Conservation (phyloP, 352 stramenopile species). For the Nothophytophthora sp. region DNA sequence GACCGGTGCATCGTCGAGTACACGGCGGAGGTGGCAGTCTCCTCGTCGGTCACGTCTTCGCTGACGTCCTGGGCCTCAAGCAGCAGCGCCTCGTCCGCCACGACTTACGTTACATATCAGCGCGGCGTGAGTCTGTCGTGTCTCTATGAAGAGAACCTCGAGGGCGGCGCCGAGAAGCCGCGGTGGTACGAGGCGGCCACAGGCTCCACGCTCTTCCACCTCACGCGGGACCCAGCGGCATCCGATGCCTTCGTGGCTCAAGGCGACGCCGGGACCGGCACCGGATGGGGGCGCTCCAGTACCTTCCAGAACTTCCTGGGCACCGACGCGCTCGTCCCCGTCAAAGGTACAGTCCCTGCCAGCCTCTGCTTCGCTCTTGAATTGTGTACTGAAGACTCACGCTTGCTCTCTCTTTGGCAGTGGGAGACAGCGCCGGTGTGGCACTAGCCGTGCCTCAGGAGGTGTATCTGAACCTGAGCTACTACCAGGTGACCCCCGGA, state of each 20-base stretch:
- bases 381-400: constrained; percentile 1
- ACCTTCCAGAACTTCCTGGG: constrained; percentile 48
- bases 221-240: constrained; percentile 76
- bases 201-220: constrained; percentile 87
- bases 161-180: constrained; percentile 68
- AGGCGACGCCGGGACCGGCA: constrained; percentile 20
- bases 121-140: constrained; percentile 90
- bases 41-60: constrained; percentile 39
- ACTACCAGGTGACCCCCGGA: constrained; percentile 73
- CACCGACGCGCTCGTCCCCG: constrained; percentile 74
- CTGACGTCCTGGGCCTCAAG: constrained; percentile 21
- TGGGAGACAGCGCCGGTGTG: constrained; percentile 44
- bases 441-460: constrained; percentile 60
- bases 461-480: constrained; percentile 77
- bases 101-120: constrained; percentile 26
- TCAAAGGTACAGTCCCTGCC: constrained; percentile 48
- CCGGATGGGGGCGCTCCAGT: constrained; percentile 62
- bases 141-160: constrained; percentile 88
- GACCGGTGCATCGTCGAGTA: constrained; percentile 81
- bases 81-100: constrained; percentile 14
- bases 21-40: constrained; percentile 30
- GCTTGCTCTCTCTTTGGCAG: constrained; percentile 18
- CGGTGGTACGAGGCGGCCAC: constrained; percentile 88
- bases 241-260: constrained; percentile 61
- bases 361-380: background rate